Percentiles rank a stretch among this genome's conserved stretches.
Conservation (phyloP, 2,329 filamentous ascomycete genomes). For the Sclerotinia spermophila region DNA sequence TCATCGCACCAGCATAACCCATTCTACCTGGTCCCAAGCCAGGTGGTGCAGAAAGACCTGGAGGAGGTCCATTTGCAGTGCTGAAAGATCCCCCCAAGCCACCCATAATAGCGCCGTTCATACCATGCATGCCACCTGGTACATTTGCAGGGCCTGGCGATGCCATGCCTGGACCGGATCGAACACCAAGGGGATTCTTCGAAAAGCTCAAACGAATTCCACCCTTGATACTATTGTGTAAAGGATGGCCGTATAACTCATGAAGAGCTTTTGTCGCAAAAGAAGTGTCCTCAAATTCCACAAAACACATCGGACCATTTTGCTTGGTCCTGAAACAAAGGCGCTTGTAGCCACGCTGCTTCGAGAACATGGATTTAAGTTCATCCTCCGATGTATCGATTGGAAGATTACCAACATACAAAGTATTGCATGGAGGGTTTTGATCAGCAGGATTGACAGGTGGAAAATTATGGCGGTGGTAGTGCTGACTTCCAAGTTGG, state of each 20-base stretch:
- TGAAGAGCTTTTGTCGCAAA: constrained; percentile 88
- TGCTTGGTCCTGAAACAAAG: constrained; percentile 93
- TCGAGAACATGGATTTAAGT: constrained; percentile 87
- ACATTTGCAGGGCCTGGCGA: constrained; percentile 42
- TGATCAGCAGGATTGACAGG: constrained; percentile 92
- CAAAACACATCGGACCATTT: constrained; percentile 97
- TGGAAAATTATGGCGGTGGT: constrained; percentile 66
- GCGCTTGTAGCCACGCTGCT: constrained; percentile 90
- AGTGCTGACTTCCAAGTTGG: constrained; percentile 54
- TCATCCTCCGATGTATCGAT: constrained; percentile 93
- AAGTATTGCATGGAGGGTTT: constrained; percentile 94
- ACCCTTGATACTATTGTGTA: constrained; percentile 91
- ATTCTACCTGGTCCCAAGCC: constrained; percentile 51
- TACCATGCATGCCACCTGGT: constrained; percentile 47
- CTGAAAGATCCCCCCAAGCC: constrained; percentile 34
- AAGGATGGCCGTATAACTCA: constrained; percentile 79
- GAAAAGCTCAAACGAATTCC: constrained; percentile 95
- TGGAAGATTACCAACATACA: constrained; percentile 96
- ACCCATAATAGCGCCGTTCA: constrained; percentile 54
- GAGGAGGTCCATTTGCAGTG: constrained; percentile 64
- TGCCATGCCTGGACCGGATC: constrained; percentile 61
- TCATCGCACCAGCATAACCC: constrained; percentile 30
- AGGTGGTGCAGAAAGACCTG: constrained; percentile 73
- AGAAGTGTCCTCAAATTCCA: constrained; percentile 92
- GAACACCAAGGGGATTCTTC: constrained; percentile 92